These are phyloP conservation scores for Lepidopterella palustris DNA, from an alignment of 495 filamentous ascomycete species.

Conservation along the genomic window DNA sequence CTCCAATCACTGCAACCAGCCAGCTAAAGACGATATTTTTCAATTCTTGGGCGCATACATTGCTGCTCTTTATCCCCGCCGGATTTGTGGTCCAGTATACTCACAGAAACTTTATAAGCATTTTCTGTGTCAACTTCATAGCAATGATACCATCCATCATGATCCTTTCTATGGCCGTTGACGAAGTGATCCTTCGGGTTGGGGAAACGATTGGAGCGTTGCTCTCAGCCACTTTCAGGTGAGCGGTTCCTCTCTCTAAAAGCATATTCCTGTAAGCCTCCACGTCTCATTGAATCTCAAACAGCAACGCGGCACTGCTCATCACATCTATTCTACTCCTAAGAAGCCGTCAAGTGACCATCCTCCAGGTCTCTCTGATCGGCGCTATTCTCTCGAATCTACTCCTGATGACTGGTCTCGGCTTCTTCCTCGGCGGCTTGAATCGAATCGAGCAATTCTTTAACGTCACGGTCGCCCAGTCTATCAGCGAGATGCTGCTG, in stretches of 20 bases:
- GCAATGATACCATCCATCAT: constrained; percentile 10
- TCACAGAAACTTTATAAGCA: constrained; percentile 2
- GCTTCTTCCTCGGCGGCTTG: constrained; percentile 22
- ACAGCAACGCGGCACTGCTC: constrained; percentile 21
- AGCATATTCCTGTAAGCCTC: too few relatives aligned
- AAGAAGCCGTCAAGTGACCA: constrained; percentile 3
- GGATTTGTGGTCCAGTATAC: constrained; percentile 25
- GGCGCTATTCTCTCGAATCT: constrained; percentile 20
- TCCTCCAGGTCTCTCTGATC: constrained; percentile 20
- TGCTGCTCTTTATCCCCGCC: constrained; percentile 8
- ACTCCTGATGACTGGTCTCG: constrained; percentile 20
- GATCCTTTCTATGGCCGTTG: background rate
- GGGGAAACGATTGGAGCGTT: background rate
- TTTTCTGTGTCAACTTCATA: constrained; percentile 20
- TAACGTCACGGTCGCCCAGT: constrained; percentile 4
- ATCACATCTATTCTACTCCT: constrained; percentile 22
- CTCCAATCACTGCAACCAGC: too few relatives aligned
- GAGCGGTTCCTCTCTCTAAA: background rate
- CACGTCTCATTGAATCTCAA: background rate
- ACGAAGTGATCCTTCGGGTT: background rate
- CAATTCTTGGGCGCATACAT: background rate
- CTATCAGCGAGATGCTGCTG: constrained; percentile 6
- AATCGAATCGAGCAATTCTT: constrained; percentile 15
- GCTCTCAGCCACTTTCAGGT: constrained; percentile 9
- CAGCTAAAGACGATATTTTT: background rate